Evolutionary conservation across 768 basidiomycete species (phyloP).

Genomic region (Leccinum boreale): DNA sequence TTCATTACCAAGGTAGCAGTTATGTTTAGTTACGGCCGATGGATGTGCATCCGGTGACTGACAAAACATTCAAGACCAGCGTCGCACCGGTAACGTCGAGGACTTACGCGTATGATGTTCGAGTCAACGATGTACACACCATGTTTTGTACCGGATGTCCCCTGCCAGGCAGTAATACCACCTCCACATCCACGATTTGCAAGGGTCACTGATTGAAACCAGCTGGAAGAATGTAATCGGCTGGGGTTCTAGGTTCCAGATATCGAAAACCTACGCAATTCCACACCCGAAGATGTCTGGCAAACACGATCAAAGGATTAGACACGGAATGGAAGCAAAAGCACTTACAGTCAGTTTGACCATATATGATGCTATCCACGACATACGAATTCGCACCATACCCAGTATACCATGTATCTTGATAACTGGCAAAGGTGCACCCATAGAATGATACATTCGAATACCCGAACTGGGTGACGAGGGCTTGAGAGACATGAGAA

Average conservation of each 20-base stretch:
- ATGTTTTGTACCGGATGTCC: constrained; percentile 37
- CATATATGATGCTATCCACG: constrained; percentile 62
- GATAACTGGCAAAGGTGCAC: constrained; percentile 40
- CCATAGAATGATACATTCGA: constrained; percentile 66
- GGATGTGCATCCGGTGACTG: constrained; percentile 58
- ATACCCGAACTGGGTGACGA: constrained; percentile 60
- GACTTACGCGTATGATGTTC: not conserved
- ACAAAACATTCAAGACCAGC: constrained; percentile 22
- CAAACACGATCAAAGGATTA: not conserved
- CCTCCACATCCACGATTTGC: constrained; percentile 63
- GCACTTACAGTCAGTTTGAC: constrained; percentile 58
- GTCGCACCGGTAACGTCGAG: not conserved
- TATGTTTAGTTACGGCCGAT: constrained; percentile 41
- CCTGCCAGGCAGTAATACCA: constrained; percentile 62
- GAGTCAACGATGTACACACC: constrained; percentile 28
- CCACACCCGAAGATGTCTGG: not conserved
- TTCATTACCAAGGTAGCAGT: constrained; percentile 49
- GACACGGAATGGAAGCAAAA: not conserved
- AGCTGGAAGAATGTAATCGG: constrained; percentile 30
- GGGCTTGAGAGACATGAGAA: constrained; percentile 55
- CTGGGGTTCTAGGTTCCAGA: too few species aligned
- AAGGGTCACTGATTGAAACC: constrained; percentile 56
- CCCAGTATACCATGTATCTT: constrained; percentile 57
- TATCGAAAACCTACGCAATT: not conserved
- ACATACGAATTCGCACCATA: constrained; percentile 57